phyloP scores from a whole-genome alignment of 495 filamentous ascomycete genomes.

The Penicillium arizonense region DNA sequence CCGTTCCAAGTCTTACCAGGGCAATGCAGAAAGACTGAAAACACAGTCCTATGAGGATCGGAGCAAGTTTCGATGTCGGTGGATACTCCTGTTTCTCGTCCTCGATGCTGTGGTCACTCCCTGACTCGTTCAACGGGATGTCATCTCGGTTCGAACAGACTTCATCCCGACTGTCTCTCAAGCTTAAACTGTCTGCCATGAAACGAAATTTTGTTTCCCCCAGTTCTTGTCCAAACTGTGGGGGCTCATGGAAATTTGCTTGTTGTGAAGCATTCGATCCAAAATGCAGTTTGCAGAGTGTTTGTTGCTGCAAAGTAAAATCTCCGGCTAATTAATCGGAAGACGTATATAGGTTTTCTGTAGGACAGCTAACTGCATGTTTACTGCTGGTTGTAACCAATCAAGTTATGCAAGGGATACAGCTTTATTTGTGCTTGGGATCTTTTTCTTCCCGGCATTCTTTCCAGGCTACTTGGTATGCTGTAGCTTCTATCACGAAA shows the following conservation, averaged over 20 bases:
- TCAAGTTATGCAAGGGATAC: slow-evolving; percentile 2
- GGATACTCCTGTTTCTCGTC: slow-evolving; percentile 51
- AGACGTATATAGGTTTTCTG: not conserved
- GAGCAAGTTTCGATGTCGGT: slow-evolving; percentile 43
- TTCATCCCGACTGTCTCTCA: slow-evolving; percentile 13
- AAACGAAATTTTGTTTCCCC: not conserved
- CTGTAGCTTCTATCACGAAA: not conserved
- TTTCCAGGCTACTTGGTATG: not conserved
- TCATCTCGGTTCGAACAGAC: slow-evolving; percentile 17
- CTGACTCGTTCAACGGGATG: slow-evolving; percentile 21
- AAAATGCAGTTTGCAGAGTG: not conserved
- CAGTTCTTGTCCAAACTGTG: slow-evolving; percentile 9
- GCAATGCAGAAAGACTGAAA: slow-evolving; percentile 66
- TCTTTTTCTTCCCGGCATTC: not conserved
- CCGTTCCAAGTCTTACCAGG: slow-evolving; percentile 38
- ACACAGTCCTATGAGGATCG: slow-evolving; percentile 59
- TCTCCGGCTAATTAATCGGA: not conserved
- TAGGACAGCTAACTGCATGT: not conserved
- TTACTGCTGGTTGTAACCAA: not conserved
- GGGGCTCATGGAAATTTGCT: not conserved
- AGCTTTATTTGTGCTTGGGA: not conserved
- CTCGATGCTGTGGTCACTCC: slow-evolving; percentile 3
- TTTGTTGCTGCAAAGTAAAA: not conserved
- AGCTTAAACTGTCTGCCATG: slow-evolving; percentile 12
- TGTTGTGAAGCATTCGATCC: not conserved